Base-by-base conservation (phyloP, 768 basidiomycete species). In the Hypholoma fasciculare region DNA sequence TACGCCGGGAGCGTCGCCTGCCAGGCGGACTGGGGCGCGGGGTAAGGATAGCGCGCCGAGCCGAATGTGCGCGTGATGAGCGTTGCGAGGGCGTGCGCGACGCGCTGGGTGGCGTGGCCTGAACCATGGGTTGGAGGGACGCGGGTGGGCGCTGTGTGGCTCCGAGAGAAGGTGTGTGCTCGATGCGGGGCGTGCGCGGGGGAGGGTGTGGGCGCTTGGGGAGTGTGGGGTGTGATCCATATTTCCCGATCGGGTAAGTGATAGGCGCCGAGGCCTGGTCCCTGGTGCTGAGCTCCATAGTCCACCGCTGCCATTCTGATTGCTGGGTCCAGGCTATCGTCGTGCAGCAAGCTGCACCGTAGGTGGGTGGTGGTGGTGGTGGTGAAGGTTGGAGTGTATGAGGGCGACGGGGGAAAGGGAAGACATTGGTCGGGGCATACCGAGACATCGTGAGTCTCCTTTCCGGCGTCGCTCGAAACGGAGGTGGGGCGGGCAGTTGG, bases 61-160 rank as follows among this genome's bases (percentile, higher is more conserved):
- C 49, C 54, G 39, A 65, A 63, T 26, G 63, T 54, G 47, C 58
- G 59, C 12, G 55, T 51, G 54, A 63, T 59, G 48, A 55, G 60
- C 13, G 44, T 47, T 12, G 61, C 47, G 43, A 59, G 59, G 52
- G 43, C 52, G 11, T n/a, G 26, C 40, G 52, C 52, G 7, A 53
- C 20, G 40, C 40, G 23, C 9, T 23, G n/a, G 3, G 53, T 9
- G 53, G 53, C 27, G 42, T 30, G 16, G 34, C 12, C n/a, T 1
- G 26, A 17, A 6, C 7, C 5, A 1, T 39, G 50, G 34, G n/a
- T 14, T 12, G 17, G 5, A 37, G 49, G 2, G n/a, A 11, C 9
- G 30, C 11, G 23, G 14, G 4, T 14, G 9, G 48, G 26, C 26
- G 30, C n/a, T 13, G n/a, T 7, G 37, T 34, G 12, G 3, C 8